A percentile compares a stretch with the other conserved stretches of the same genome.
These are phyloP conservation scores for Clitocybe nebularis DNA, from an alignment of 1,284 basidiomycete genomes.

Conservation along the genomic window DNA sequence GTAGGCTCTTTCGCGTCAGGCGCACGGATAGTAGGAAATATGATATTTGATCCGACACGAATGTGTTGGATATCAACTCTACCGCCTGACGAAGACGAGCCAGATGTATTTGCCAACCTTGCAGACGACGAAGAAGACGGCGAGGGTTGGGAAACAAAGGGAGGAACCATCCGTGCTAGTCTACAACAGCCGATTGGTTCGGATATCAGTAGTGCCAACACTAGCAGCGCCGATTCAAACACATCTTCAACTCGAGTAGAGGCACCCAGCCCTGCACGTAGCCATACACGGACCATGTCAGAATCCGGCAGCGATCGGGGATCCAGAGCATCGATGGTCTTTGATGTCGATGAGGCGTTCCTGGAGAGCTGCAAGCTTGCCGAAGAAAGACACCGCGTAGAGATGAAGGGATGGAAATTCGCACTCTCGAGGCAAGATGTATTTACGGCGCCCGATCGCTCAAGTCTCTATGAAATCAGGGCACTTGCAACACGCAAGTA, in stretches of 20 bases:
- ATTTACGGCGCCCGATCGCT: constrained; percentile 49
- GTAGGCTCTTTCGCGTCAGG: constrained; percentile 72
- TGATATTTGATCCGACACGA: constrained; percentile 91
- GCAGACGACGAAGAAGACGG: constrained; percentile 83
- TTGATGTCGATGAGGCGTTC: constrained; percentile 71
- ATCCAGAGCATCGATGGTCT: constrained; percentile 69
- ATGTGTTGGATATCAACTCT: constrained; percentile 93
- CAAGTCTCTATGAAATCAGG: constrained; percentile 72
- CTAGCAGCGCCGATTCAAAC: constrained; percentile 24
- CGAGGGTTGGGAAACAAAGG: constrained; percentile 65
- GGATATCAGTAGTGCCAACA: constrained; percentile 33
- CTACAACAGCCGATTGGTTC: constrained; percentile 37
- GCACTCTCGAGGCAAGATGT: constrained; percentile 38
- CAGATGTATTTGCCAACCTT: constrained; percentile 87
- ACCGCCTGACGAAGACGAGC: constrained; percentile 86
- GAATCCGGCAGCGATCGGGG: constrained; percentile 74
- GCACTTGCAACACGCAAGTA: constrained; percentile 78
- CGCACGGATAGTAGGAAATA: constrained; percentile 88
- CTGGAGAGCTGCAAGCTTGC: constrained; percentile 68
- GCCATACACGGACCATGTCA: constrained; percentile 60
- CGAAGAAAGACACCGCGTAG: constrained; percentile 73
- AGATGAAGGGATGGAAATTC: constrained; percentile 81
- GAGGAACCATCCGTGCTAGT: constrained; percentile 73
- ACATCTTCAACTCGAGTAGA: constrained; percentile 36
- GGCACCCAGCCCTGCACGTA: constrained; percentile 58